phyloP scores from a whole-genome alignment of 2,329 filamentous ascomycete species.

The Neopestalotiopsis sp. region DNA sequence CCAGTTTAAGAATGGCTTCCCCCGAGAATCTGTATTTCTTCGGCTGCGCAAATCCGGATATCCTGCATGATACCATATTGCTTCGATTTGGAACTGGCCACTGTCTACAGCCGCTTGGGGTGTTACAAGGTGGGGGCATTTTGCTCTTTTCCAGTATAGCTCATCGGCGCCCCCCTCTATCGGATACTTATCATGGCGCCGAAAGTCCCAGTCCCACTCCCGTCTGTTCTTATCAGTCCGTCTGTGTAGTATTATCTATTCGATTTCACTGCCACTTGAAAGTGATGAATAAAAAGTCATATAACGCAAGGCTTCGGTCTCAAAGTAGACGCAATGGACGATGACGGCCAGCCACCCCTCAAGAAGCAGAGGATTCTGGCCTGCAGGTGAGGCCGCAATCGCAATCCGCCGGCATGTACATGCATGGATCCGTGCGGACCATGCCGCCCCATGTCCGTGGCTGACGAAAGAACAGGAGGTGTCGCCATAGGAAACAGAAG shows the following conservation, averaged over 20 bases:
- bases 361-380: conserved; percentile 8
- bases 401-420: too few species aligned
- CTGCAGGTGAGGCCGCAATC: neutral
- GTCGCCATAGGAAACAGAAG: conserved; percentile 19
- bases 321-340: neutral
- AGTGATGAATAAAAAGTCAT: neutral
- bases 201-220: conserved; percentile 7
- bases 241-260: neutral
- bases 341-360: conserved; percentile 4
- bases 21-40: too few species aligned
- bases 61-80: too few species aligned
- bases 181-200: neutral
- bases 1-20: too few species aligned
- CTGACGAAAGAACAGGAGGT: conserved; percentile 11
- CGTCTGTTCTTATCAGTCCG: conserved; percentile 2
- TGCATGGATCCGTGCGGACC: neutral
- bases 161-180: neutral
- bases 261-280: neutral
- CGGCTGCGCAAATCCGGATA: too few species aligned
- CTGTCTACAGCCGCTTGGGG: too few species aligned
- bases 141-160: too few species aligned
- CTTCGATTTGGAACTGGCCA: too few species aligned
- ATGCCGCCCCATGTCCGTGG: neutral
- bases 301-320: neutral
- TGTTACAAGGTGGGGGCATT: too few species aligned